Percentiles rank a stretch among this genome's conserved stretches.
These are phyloP conservation scores for Parmelia sp. DNA, from an alignment of 495 filamentous ascomycete genomes.

Conservation along the genomic window DNA sequence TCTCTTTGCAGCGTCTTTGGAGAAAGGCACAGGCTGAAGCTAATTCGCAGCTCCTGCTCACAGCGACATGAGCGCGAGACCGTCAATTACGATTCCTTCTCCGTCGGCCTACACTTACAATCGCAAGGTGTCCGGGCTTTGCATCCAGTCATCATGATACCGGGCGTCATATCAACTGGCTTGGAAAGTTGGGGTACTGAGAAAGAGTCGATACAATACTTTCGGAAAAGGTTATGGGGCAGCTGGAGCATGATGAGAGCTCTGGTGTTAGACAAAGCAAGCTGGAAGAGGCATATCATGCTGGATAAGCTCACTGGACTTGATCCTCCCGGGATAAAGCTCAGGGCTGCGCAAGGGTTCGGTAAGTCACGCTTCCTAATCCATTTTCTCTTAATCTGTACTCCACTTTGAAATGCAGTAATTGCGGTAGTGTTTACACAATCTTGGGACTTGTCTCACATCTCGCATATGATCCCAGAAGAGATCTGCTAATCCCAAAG, in stretches of 20 bases:
- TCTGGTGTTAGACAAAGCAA: conserved; percentile 82
- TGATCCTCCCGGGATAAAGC: conserved; percentile 86
- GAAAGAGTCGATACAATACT: conserved; percentile 74
- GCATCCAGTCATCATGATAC: conserved; percentile 93
- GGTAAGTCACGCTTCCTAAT: conserved; percentile 27
- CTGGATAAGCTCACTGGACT: conserved; percentile 85
- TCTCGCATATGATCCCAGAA: not conserved
- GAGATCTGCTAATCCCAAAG: not conserved
- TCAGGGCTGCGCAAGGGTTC: conserved; percentile 92
- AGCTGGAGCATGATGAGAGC: conserved; percentile 98
- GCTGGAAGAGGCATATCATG: conserved; percentile 96
- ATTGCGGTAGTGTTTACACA: not conserved
- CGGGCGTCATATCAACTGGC: conserved; percentile 94
- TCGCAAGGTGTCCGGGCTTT: conserved; percentile 75
- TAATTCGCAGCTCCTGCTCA: conserved; percentile 29
- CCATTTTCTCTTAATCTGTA: not conserved
- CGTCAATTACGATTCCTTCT: conserved; percentile 86
- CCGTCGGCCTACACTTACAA: conserved; percentile 74
- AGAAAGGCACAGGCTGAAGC: conserved; percentile 23
- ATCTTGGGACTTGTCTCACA: not conserved
- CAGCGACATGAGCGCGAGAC: conserved; percentile 79
- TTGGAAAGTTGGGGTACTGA: conserved; percentile 94
- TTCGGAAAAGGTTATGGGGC: conserved; percentile 89
- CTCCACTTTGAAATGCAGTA: not conserved
- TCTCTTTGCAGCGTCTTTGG: not conserved